Base-by-base conservation (phyloP, 352 stramenopile species). In the Pythium vanterpoolii region DNA sequence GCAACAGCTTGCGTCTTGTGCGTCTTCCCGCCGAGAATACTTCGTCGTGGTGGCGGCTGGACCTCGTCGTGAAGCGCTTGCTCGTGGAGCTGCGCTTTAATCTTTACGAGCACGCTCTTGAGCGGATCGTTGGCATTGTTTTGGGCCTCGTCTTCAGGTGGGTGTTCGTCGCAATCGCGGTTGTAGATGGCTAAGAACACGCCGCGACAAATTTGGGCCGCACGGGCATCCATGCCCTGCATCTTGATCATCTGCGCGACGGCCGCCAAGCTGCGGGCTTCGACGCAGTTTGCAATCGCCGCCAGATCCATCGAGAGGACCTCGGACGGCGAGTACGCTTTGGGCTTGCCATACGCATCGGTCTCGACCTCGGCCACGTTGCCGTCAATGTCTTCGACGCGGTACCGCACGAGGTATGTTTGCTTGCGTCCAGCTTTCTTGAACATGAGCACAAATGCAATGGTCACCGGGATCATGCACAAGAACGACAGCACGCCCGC, bases 381-480 rank as follows among this genome's bases (percentile, higher is more conserved):
- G 4, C 79, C 76, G 10, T 71, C 69, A 14, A 80, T 70, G 42
- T 88, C 79, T 46, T 89, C 81, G 0, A 89, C 60, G 30, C 82
- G 73, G 45, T 85, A 88, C 4, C 79, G 79, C 21, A 91, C 73
- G 7, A 89, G 28, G 45, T 85, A 89, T 28, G 74, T 77, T 24
- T 89, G 72, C 47, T 73, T 69, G 7, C 72, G 68, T 3, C 72
- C 81, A 5, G 81, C 77, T 46, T 87, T 87, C 51, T 89, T 89
- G 60, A 87, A 91, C 68, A 91, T 81, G 19, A 83, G 68, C 39
- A 87, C 64, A 46, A 91, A 84, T 24, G 79, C 71, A 38, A 88
- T 73, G 13, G 72, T 74, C 0, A 91, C 69, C 0, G 81, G 81
- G 0, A 89, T 64, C 76, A 89, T 86, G 42, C 72, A 86, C 18